phyloP scores from a whole-genome alignment of 768 basidiomycete genomes.

The Kwoniella dendrophila region DNA sequence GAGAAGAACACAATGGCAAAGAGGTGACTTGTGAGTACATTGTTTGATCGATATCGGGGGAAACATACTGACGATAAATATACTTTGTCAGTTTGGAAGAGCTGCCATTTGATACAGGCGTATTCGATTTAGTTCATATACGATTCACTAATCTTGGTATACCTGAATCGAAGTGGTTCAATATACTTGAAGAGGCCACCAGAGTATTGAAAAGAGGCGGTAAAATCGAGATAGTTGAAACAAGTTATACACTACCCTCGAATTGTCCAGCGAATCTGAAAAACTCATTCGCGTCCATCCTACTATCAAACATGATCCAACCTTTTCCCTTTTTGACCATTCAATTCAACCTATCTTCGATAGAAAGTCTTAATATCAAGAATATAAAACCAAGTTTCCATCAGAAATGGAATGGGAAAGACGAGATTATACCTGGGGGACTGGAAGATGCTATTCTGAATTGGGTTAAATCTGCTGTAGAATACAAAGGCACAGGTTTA shows the following conservation, averaged over 20 bases:
- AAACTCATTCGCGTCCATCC: conserved; percentile 42
- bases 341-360: conserved; percentile 37
- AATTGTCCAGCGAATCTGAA: conserved; percentile 27
- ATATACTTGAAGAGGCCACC: conserved; percentile 47
- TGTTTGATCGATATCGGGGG: background rate
- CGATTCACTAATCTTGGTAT: conserved; percentile 51
- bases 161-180: conserved; percentile 48
- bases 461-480: conserved; percentile 38
- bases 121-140: conserved; percentile 54
- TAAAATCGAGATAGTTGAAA: conserved; percentile 43
- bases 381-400: conserved; percentile 25
- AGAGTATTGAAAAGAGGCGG: conserved; percentile 50
- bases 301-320: conserved; percentile 45
- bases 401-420: conserved; percentile 14
- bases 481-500: conserved; percentile 34
- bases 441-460: conserved; percentile 27
- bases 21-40: conserved; percentile 48
- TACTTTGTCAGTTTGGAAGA: conserved; percentile 35
- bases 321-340: conserved; percentile 40
- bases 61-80: too few relatives aligned
- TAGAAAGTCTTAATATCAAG: conserved; percentile 9
- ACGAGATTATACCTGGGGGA: conserved; percentile 20
- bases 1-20: conserved; percentile 46
- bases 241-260: conserved; percentile 36
- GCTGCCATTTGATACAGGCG: conserved; percentile 53